These are phyloP conservation scores for Lasiosphaeriaceae sp. DNA, from an alignment of 495 filamentous ascomycete species.

Conservation along the genomic window DNA sequence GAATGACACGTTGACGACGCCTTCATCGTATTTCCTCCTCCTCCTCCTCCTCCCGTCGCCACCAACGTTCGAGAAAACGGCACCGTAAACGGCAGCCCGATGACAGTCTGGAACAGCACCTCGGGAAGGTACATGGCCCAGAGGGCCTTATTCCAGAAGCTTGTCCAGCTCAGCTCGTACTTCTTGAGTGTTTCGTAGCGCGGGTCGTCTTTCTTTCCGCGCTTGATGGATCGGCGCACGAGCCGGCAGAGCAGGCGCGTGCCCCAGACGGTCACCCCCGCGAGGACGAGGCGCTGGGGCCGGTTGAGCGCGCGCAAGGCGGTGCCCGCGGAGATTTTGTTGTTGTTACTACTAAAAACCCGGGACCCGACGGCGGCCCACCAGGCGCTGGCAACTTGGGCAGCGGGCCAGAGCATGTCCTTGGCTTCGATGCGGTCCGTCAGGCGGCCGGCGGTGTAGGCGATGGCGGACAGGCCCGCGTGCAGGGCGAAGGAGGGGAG, in stretches of 20 bases:
- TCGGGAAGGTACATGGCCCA: slow-evolving; percentile 52
- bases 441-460: slow-evolving; percentile 43
- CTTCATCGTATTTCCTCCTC: too few species aligned
- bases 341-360: slow-evolving; percentile 34
- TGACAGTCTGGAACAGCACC: slow-evolving; percentile 47
- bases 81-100: slow-evolving; percentile 51
- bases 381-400: slow-evolving; percentile 55
- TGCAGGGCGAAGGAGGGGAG: slow-evolving; percentile 48
- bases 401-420: slow-evolving; percentile 54
- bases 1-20: slow-evolving; percentile 6
- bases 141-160: slow-evolving; percentile 51
- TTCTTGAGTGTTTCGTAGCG: slow-evolving; percentile 49
- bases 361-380: slow-evolving; percentile 51
- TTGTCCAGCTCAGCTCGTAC: slow-evolving; percentile 21
- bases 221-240: slow-evolving; percentile 22
- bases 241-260: slow-evolving; percentile 51
- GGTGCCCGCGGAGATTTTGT: slow-evolving; percentile 34
- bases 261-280: slow-evolving; percentile 53
- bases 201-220: slow-evolving; percentile 46
- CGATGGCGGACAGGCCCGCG: slow-evolving; percentile 39
- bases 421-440: slow-evolving; percentile 52
- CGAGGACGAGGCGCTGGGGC: slow-evolving; percentile 49
- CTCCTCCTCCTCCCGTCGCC: slow-evolving; percentile 19
- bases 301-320: slow-evolving; percentile 45
- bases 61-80: slow-evolving; percentile 38